phyloP scores from a whole-genome alignment of 1,139 yeast genomes.

The Hansenula lynferdii region DNA sequence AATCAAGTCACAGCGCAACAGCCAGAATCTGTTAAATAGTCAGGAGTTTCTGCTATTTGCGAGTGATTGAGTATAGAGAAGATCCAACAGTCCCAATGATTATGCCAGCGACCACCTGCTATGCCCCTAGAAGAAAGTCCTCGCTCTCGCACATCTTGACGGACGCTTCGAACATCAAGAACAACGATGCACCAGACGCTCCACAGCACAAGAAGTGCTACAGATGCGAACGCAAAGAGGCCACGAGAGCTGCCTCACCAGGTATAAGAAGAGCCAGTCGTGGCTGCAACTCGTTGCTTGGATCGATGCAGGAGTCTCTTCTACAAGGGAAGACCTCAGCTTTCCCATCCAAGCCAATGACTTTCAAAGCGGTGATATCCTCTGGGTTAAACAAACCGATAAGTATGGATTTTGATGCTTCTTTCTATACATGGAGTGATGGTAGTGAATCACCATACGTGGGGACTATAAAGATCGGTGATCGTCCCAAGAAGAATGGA shows the following conservation, averaged over 20 bases:
- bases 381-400: conserved; percentile 2
- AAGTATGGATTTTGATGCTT: conserved; percentile 27
- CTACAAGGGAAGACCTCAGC: conserved; percentile 12
- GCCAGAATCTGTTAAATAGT: too few relatives aligned
- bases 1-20: too few relatives aligned
- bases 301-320: conserved; percentile 10
- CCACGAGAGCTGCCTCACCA: neutral
- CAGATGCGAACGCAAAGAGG: neutral
- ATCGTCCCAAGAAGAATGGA: conserved; percentile 21
- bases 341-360: conserved; percentile 7
- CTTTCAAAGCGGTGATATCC: conserved; percentile 6
- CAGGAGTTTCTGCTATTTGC: too few relatives aligned
- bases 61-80: too few relatives aligned
- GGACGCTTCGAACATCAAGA: too few relatives aligned
- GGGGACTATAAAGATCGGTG: conserved; percentile 31
- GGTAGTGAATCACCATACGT: conserved; percentile 33
- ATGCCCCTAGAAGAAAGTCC: conserved; percentile 9
- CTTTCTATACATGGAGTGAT: conserved; percentile 29
- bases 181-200: neutral
- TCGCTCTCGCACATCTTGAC: conserved; percentile 5
- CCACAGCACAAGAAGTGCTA: neutral
- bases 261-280: neutral
- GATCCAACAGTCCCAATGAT: too few relatives aligned
- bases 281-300: conserved; percentile 6
- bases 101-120: conserved; percentile 1